Base-by-base conservation (phyloP, 768 basidiomycete species). In the Mycena olivaceomarginata region DNA sequence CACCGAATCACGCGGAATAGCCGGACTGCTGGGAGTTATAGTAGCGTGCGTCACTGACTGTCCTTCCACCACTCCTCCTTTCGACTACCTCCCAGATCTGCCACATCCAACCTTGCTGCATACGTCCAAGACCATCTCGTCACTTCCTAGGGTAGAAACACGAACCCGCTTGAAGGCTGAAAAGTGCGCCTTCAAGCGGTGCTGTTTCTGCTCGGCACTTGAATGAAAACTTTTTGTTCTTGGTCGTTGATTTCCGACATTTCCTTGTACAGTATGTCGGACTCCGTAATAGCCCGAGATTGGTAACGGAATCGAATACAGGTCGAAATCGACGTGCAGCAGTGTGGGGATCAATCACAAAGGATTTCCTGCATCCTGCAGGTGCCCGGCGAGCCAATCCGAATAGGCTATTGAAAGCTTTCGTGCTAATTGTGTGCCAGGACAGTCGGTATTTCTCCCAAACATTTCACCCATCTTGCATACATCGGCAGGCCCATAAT, bases 131-230 rank as follows among this genome's bases (percentile, higher is more conserved):
- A 16, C 45, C 20, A 10, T 13, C 62, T 63, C 4, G 22, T 16
- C 10, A 9, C 39, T 0, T 3, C 31, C 31, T 31, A 31, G 31
- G 22, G 40, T 8, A 0, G 64, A 45, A 25, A 41, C 43, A 10
- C 22, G 45, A 22, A 31, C 31, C 31, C 31, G n/a, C n/a, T n/a
- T n/a, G 31, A 31, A 31, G 31, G 31, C n/a, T 22, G 20, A n/a
- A 4, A 64, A n/a, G 11, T 2, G 43, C 43, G 15, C 43, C 10
- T 64, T 41, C 41, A 40, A 41, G n/a, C 25, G 45, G 31, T 31
- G 45, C 45, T 41, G 65, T 66, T 46, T 22, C 40, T 51, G 66
- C 48, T 51, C 56, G 67, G 56, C 67, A 39, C 22, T 64, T 71
- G 60, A 53, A 64, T 40, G 48, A 64, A 64, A 48, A 46, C 22